Evolutionary conservation across 164 flowering plant species (phyloP), one percentile per base, ranked within the genome.

Genomic region (Berberis vulgaris): DNA sequence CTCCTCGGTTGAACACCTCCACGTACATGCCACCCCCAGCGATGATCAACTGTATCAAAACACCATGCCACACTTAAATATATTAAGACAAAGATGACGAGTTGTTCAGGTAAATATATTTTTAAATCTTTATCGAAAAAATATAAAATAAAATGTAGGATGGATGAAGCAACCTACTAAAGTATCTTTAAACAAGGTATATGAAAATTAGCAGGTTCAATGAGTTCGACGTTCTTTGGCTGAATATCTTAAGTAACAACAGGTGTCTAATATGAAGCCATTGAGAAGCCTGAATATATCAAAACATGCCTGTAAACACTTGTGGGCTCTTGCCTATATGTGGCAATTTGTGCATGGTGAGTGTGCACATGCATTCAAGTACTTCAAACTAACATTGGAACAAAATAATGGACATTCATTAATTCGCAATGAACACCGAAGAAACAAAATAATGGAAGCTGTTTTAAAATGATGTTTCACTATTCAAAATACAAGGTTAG

Each of bases 11-110:
- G 78, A 86, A 95, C 3, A 95, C 91, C 78, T 91, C 97, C 4
- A 91, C 82, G 54, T 91, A 91, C 92, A 95, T 89, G 58, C 92
- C 99, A 54, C 99, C 99, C 26, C 97, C 97, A 56, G 97, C 91
- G 56, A 89, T 92, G 58, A 86, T 95, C 77, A 89, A 63, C 97
- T 95, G 92, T 26, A 26, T 26, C 72, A 81, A 64, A 50, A 50
- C 9, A 10, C 10, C 50, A n/a, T 53, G 47, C 0, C 10, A 9
- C 3, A 41, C 4, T 1, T 38, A n/a, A 38, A n/a, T 8, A 54
- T 8, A 8, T 2, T 2, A n/a, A 8, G 2, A 4, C 2, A 54
- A n/a, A n/a, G 13, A 26, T 6, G 52, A 49, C 52, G 1, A 49
- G 52, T 49, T 49, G 11, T 49, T 6, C 52, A 6, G 52, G 6